Evolutionary conservation across 2,329 filamentous ascomycete species (phyloP).

Genomic region (Chaetomiaceae sp.): DNA sequence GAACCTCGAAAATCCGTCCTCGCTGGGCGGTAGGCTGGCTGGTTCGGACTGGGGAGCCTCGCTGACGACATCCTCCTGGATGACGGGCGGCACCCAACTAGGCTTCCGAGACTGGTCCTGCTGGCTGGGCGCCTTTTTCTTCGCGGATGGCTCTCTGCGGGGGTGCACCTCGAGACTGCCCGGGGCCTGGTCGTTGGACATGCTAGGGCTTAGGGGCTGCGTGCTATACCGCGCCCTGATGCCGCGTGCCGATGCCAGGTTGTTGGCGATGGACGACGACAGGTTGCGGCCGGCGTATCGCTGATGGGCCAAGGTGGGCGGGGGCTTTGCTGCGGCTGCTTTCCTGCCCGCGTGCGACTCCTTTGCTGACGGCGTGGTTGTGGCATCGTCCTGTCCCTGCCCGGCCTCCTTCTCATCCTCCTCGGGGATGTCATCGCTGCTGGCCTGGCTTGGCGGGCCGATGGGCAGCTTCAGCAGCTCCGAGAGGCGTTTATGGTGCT

Average conservation of each 20-base stretch:
- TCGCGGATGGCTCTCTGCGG: constrained; percentile 48
- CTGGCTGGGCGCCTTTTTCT: constrained; percentile 42
- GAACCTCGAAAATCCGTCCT: constrained; percentile 84
- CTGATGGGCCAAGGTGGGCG: constrained; percentile 37
- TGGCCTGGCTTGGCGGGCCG: constrained; percentile 38
- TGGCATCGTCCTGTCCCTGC: constrained; percentile 21
- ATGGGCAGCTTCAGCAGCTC: constrained; percentile 70
- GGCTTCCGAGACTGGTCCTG: constrained; percentile 50
- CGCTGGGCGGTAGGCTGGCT: constrained; percentile 34
- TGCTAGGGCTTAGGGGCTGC: constrained; percentile 64
- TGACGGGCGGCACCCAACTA: constrained; percentile 46
- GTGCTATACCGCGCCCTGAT: constrained; percentile 63
- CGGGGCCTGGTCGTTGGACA: constrained; percentile 69
- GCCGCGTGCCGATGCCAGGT: constrained; percentile 78
- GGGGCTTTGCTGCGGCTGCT: constrained; percentile 29
- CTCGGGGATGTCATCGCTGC: constrained; percentile 35
- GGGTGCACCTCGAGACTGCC: constrained; percentile 60
- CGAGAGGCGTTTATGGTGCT: constrained; percentile 80
- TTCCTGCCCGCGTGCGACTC: constrained; percentile 14
- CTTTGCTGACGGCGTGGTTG: not conserved
- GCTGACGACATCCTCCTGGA: constrained; percentile 24
- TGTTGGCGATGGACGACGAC: constrained; percentile 81
- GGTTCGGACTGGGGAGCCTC: constrained; percentile 25
- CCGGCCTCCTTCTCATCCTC: constrained; percentile 37
- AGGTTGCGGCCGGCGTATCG: constrained; percentile 61